Conservation (phyloP, 495 filamentous ascomycete species). For the Cetradonia linearis region DNA sequence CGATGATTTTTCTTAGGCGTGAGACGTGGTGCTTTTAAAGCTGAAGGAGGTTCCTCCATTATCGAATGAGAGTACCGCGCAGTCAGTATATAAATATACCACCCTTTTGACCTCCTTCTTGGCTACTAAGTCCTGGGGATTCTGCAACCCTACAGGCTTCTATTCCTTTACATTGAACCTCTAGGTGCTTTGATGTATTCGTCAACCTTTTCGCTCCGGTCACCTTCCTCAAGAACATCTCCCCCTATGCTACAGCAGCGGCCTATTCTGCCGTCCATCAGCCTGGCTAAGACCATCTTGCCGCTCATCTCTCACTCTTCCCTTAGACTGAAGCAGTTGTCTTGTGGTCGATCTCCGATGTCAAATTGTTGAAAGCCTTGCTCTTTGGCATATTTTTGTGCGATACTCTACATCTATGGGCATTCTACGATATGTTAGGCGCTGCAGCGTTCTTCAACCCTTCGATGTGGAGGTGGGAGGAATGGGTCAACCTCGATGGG, state of each 20-base stretch:
- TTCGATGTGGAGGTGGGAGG: conserved; percentile 25
- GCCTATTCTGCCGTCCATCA: conserved; percentile 19
- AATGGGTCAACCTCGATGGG: conserved; percentile 24
- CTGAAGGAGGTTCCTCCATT: background rate
- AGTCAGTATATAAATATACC: background rate
- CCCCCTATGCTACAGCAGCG: conserved; percentile 19
- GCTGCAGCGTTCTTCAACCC: conserved; percentile 19
- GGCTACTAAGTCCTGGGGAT: background rate
- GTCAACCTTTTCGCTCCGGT: conserved; percentile 23
- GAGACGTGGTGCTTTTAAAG: background rate
- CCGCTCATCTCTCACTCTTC: conserved; percentile 26
- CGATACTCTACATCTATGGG: conserved; percentile 26
- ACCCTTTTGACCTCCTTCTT: background rate
- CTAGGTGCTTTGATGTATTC: conserved; percentile 27
- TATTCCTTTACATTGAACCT: conserved; percentile 30
- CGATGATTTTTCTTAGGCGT: background rate
- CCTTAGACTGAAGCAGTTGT: conserved; percentile 27
- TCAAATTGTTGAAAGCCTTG: conserved; percentile 26
- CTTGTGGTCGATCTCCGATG: conserved; percentile 24
- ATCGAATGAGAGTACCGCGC: background rate
- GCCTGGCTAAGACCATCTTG: conserved; percentile 28
- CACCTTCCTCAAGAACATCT: conserved; percentile 24
- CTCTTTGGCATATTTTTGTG: conserved; percentile 27
- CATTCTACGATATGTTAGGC: conserved; percentile 21
- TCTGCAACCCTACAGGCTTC: conserved; percentile 23